phyloP scores from a whole-genome alignment of 306 rosid genomes.

The Aeschynomene evenia region DNA sequence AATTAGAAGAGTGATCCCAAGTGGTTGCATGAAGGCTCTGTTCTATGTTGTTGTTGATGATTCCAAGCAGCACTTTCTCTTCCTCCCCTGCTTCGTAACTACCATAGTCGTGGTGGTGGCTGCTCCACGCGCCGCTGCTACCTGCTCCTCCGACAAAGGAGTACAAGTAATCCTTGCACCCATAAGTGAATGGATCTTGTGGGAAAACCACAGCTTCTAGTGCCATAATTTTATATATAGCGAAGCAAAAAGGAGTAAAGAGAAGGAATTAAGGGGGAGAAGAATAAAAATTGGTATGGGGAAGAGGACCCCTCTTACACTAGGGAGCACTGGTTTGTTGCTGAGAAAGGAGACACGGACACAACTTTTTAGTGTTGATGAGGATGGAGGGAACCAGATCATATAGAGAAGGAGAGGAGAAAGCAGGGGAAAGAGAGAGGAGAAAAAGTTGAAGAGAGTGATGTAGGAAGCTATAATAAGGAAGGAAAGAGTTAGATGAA shows the following conservation, averaged over 20 bases:
- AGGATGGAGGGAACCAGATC: not conserved
- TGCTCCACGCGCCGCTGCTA: not conserved
- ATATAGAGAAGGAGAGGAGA: too few relatives aligned
- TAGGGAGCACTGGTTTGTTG: not conserved
- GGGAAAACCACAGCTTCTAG: conserved; percentile 49
- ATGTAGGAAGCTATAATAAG: not conserved
- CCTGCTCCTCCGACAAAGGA: not conserved
- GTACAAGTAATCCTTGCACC: conserved; percentile 28
- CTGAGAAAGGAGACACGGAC: conserved; percentile 3
- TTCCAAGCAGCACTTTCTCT: conserved; percentile 35
- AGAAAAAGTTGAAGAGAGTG: not conserved
- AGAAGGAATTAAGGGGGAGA: too few relatives aligned
- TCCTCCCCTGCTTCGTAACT: conserved; percentile 27
- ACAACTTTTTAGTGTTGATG: not conserved
- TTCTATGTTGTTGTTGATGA: conserved; percentile 34
- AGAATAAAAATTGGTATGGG: not conserved
- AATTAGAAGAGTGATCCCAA: conserved; percentile 31
- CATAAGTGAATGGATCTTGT: conserved; percentile 38
- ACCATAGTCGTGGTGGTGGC: not conserved
- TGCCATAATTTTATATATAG: conserved; percentile 34
- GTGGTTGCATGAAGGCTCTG: conserved; percentile 29
- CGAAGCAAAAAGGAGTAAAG: not conserved
- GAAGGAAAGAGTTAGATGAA: not conserved
- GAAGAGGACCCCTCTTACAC: not conserved
- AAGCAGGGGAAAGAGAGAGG: not conserved